Evolutionary conservation across 176 grass and related monocot species (phyloP), one percentile per base, ranked within the genome.

Genomic region (Olyra latifolia): DNA sequence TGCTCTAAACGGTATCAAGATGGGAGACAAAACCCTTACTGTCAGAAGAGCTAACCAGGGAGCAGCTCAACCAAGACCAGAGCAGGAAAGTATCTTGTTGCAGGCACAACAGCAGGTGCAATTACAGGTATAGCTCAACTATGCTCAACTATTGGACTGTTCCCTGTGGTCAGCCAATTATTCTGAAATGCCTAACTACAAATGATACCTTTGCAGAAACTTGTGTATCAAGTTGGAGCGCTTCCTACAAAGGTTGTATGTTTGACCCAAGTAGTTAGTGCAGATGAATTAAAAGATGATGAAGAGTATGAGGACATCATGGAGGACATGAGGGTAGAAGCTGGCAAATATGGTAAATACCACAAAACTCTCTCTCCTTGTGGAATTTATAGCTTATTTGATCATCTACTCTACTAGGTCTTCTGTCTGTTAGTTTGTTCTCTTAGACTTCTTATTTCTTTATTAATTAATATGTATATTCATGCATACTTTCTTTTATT

Each of bases 21-120:
- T 99, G 96, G 96, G 96, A 72, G 96, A 95, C 88, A 99, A 99
- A 84, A 99, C 96, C 27, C 90, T 99, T 69, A 99, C 96, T 52
- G 96, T 99, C 28, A 86, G 96, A 64, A 84, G 96, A 41, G 96
- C 96, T 65, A 99, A 93, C 79, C 96, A 99, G 74, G 96, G 96
- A n/a, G 32, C 90, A 59, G 46, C 85, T 25, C 96, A 99, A 66
- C 88, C 96, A 38, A 94, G 92, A 71, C 92, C 96, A 64, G 96
- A 99, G 41, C 96, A 99, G 78, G 96, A 99, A 87, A 99, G 53
- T 74, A 82, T 99, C 70, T 75, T 95, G 27, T 85, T 99, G 74
- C 96, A 99, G 78, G 96, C 96, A 78, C 96, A 99, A 49, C 96
- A 99, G 69, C 96, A 99, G 65, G 96, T 99, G 64, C 92, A 94